These are phyloP conservation scores for Cordyceps farinosa DNA, from an alignment of 2,329 filamentous ascomycete species.

Conservation along the genomic window DNA sequence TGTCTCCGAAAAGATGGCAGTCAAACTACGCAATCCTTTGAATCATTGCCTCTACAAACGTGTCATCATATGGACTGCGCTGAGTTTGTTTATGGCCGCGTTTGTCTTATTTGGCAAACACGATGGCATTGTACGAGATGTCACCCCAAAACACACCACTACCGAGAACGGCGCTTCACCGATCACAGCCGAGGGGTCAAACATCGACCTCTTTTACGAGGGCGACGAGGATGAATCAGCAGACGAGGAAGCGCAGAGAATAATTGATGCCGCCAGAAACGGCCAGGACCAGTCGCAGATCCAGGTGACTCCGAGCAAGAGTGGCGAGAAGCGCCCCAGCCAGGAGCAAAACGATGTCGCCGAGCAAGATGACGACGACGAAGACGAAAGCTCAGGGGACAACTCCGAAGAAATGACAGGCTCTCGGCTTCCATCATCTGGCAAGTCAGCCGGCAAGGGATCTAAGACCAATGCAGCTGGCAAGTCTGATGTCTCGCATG, in stretches of 20 bases:
- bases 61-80: conserved; percentile 48
- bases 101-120: conserved; percentile 38
- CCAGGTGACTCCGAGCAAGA: not conserved
- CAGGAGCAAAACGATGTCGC: not conserved
- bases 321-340: not conserved
- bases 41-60: conserved; percentile 51
- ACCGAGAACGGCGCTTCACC: not conserved
- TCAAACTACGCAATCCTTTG: conserved; percentile 45
- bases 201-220: not conserved
- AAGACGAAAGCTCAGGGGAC: not conserved
- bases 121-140: conserved; percentile 22
- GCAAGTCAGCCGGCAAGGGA: not conserved
- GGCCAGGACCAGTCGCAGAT: not conserved
- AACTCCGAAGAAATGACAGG: not conserved
- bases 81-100: conserved; percentile 39
- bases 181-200: not conserved
- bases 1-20: conserved; percentile 33
- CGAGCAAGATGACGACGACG: not conserved
- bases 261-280: not conserved
- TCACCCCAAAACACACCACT: not conserved
- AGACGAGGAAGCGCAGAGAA: not conserved
- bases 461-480: not conserved
- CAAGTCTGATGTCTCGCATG: not conserved
- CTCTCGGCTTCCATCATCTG: not conserved
- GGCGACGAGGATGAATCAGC: not conserved